phyloP scores from a whole-genome alignment of 176 grass and related monocot genomes.

The Bonia amplexicaulis region DNA sequence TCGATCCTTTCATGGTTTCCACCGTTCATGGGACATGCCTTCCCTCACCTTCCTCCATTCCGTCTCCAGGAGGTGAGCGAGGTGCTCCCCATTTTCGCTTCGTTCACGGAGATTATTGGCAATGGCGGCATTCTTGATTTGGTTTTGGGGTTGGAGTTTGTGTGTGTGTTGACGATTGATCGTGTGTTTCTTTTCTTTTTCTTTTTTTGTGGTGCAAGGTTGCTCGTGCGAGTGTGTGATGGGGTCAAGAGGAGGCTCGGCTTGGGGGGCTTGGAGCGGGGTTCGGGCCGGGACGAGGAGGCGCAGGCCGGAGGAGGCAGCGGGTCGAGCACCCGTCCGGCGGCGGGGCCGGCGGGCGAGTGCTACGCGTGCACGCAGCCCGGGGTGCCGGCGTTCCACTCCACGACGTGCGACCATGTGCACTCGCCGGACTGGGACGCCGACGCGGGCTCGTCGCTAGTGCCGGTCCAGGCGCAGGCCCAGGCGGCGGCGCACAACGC shows the following conservation, averaged over 20 bases:
- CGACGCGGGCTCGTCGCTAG: conserved; percentile 80
- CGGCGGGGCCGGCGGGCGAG: conserved; percentile 35
- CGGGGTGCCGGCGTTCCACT: conserved; percentile 81
- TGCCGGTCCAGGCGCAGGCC: conserved; percentile 59
- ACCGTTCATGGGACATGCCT: conserved; percentile 34
- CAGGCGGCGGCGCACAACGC: not conserved
- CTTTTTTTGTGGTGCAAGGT: not conserved
- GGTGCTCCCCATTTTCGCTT: not conserved
- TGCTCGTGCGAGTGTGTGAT: conserved; percentile 24
- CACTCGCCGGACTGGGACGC: conserved; percentile 87
- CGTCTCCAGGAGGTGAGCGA: conserved; percentile 8
- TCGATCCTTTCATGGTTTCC: conserved; percentile 17
- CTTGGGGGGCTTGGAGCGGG: not conserved
- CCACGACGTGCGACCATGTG: conserved; percentile 87
- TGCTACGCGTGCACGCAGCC: conserved; percentile 99
- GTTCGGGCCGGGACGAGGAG: conserved; percentile 37
- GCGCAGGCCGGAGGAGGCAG: not conserved
- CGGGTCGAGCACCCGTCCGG: not conserved
- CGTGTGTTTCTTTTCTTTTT: not conserved
- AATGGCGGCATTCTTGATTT: not conserved
- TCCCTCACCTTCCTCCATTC: conserved; percentile 30
- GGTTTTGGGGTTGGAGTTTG: not conserved
- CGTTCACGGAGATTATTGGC: not conserved
- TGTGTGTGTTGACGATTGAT: not conserved
- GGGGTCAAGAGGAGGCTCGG: conserved; percentile 12